These are phyloP conservation scores for Rutstroemia sp. DNA, from an alignment of 2,329 filamentous ascomycete genomes.

Conservation along the genomic window DNA sequence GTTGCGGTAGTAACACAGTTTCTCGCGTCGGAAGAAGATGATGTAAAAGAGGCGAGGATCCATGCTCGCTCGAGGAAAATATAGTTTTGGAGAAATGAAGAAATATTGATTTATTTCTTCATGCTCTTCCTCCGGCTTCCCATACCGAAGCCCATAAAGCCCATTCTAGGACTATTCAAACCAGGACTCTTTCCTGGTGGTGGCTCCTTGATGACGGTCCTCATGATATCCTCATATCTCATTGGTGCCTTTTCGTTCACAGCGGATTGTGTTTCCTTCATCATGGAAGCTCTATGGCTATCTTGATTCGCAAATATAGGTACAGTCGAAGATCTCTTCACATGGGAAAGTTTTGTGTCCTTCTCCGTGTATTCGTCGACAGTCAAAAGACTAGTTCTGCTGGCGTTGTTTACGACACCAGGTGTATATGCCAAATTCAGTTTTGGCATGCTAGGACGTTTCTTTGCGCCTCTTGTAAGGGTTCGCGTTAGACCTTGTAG, in stretches of 20 bases:
- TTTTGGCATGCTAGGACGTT: conserved; percentile 9
- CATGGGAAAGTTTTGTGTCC: neutral
- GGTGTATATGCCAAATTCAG: conserved; percentile 5
- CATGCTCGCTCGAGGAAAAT: neutral
- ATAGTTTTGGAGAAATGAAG: neutral
- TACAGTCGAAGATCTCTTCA: conserved; percentile 4
- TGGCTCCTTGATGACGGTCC: conserved; percentile 10
- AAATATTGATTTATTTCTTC: neutral
- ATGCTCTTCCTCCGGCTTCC: conserved; percentile 17
- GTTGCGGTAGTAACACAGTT: no score
- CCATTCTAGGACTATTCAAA: neutral
- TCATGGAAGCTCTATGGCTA: neutral
- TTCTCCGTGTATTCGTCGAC: conserved; percentile 2
- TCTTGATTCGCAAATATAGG: neutral
- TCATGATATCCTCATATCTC: conserved; percentile 20
- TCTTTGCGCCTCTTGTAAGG: neutral
- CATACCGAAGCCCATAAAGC: conserved; percentile 6
- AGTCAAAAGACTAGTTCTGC: conserved; percentile 1
- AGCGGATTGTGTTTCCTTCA: conserved; percentile 1
- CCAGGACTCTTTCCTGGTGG: conserved; percentile 9
- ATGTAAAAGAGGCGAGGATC: neutral
- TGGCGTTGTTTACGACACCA: neutral
- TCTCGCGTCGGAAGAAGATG: no score
- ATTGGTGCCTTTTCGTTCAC: conserved; percentile 8
- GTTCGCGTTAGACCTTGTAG: conserved; percentile 6